These are phyloP conservation scores for Macrolepiota albuminosa DNA, from an alignment of 768 basidiomycete species.

Conservation along the genomic window DNA sequence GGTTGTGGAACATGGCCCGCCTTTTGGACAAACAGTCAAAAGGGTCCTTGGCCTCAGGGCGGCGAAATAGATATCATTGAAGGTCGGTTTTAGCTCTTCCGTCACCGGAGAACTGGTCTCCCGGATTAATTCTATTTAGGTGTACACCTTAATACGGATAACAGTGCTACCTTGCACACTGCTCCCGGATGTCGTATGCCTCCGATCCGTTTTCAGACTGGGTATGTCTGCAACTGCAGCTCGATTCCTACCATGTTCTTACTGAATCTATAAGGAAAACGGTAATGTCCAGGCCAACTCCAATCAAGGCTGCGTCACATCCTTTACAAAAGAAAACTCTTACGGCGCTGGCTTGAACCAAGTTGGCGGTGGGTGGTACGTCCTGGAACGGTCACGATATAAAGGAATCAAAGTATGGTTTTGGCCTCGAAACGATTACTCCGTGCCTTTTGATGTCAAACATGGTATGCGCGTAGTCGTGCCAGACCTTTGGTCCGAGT, in stretches of 20 bases:
- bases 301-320: slow-evolving; percentile 61
- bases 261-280: slow-evolving; percentile 24
- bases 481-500: slow-evolving; percentile 29
- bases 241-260: background rate
- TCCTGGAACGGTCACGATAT: slow-evolving; percentile 34
- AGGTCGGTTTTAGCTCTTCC: slow-evolving; percentile 24
- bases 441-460: slow-evolving; percentile 39
- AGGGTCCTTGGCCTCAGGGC: slow-evolving; percentile 55
- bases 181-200: slow-evolving; percentile 42
- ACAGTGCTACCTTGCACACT: slow-evolving; percentile 55
- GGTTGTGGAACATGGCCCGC: slow-evolving; percentile 64
- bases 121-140: slow-evolving; percentile 24
- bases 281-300: slow-evolving; percentile 39
- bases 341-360: slow-evolving; percentile 47
- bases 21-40: slow-evolving; percentile 50
- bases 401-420: slow-evolving; percentile 59
- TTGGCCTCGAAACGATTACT: slow-evolving; percentile 42
- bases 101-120: background rate
- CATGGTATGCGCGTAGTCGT: slow-evolving; percentile 13
- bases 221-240: slow-evolving; percentile 29
- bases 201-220: slow-evolving; percentile 34
- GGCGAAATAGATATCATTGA: slow-evolving; percentile 63
- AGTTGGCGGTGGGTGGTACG: slow-evolving; percentile 58
- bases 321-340: slow-evolving; percentile 31
- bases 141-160: slow-evolving; percentile 41